These are phyloP conservation scores for Myriangium duriaei DNA, from an alignment of 2,329 filamentous ascomycete species.

Conservation along the genomic window DNA sequence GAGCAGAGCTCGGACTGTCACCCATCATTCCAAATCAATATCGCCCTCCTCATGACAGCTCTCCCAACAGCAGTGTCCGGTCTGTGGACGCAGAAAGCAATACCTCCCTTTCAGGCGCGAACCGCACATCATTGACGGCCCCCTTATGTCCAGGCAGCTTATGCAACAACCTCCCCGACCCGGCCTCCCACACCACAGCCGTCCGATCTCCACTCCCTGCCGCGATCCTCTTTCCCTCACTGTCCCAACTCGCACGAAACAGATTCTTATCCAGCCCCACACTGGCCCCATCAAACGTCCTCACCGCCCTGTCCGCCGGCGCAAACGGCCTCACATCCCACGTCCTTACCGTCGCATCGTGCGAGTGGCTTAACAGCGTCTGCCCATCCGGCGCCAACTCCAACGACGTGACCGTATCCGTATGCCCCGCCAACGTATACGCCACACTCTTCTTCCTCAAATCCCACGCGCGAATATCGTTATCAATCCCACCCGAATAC, in stretches of 20 bases:
- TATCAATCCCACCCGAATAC: slow-evolving; percentile 89
- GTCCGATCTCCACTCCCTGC: slow-evolving; percentile 84
- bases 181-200: slow-evolving; percentile 79
- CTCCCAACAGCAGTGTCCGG: slow-evolving; percentile 23
- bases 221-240: slow-evolving; percentile 71
- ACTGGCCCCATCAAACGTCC: slow-evolving; percentile 85
- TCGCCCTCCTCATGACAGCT: slow-evolving; percentile 16
- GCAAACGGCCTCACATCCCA: slow-evolving; percentile 97
- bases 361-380: slow-evolving; percentile 77
- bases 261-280: slow-evolving; percentile 84
- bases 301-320: slow-evolving; percentile 69
- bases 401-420: slow-evolving; percentile 82
- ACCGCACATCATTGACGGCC: slow-evolving; percentile 86
- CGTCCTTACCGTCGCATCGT: slow-evolving; percentile 85
- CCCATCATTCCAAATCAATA: neutral
- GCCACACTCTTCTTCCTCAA: slow-evolving; percentile 79
- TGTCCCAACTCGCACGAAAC: slow-evolving; percentile 80
- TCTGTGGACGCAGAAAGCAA: slow-evolving; percentile 24
- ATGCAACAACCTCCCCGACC: slow-evolving; percentile 81
- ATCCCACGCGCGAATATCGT: slow-evolving; percentile 96
- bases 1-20: too few species aligned
- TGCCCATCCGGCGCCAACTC: slow-evolving; percentile 89
- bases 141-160: slow-evolving; percentile 94
- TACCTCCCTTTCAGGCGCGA: slow-evolving; percentile 78
- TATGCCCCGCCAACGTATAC: slow-evolving; percentile 80